phyloP scores from a whole-genome alignment of 2,329 filamentous ascomycete species.

The Drechslerella coelobrocha region DNA sequence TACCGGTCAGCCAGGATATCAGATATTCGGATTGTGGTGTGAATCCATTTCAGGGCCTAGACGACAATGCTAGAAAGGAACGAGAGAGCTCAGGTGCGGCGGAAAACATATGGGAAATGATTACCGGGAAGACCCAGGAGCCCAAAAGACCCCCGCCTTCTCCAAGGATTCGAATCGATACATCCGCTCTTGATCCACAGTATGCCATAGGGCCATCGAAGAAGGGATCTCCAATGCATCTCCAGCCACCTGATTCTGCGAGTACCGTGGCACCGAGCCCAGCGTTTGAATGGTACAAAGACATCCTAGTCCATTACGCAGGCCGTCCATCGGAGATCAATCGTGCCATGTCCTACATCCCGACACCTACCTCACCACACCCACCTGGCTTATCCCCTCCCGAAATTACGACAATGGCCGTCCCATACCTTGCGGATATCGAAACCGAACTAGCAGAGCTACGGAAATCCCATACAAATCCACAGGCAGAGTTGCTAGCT shows the following conservation, averaged over 20 bases:
- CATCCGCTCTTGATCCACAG: slow-evolving; percentile 21
- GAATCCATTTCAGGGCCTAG: slow-evolving; percentile 44
- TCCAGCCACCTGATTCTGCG: slow-evolving; percentile 17
- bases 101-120: slow-evolving; percentile 47
- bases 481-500: slow-evolving; percentile 14
- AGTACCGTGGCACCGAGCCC: slow-evolving; percentile 7
- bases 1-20: slow-evolving; percentile 30
- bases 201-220: neutral
- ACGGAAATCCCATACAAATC: slow-evolving; percentile 9
- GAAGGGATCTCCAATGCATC: slow-evolving; percentile 14
- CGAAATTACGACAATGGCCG: slow-evolving; percentile 35
- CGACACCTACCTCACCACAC: slow-evolving; percentile 26
- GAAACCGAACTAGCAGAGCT: slow-evolving; percentile 38
- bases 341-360: slow-evolving; percentile 41
- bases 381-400: slow-evolving; percentile 36
- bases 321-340: slow-evolving; percentile 36
- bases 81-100: slow-evolving; percentile 34
- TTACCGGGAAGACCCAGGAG: slow-evolving; percentile 22
- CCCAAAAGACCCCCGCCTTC: slow-evolving; percentile 16
- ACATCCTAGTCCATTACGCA: slow-evolving; percentile 35
- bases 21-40: slow-evolving; percentile 48
- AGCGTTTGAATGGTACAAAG: slow-evolving; percentile 35
- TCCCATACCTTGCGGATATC: slow-evolving; percentile 38
- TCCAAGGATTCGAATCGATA: slow-evolving; percentile 32
- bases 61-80: slow-evolving; percentile 38